Percentiles rank a stretch among this genome's conserved stretches.
Conservation (phyloP, 129 eudicot genomes). For the Flaveria trinervia region DNA sequence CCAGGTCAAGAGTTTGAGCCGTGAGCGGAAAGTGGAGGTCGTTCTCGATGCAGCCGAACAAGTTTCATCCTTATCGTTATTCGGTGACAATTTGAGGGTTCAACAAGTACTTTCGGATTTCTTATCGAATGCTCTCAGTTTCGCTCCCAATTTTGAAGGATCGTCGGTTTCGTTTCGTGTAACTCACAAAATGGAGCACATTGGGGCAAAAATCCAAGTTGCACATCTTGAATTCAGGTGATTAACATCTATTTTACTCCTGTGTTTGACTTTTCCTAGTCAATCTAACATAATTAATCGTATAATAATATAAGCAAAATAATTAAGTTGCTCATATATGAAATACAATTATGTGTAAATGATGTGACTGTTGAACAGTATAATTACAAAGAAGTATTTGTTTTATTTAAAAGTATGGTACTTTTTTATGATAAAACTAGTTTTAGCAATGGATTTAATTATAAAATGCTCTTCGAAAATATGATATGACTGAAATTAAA, state of each 20-base stretch:
- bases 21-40: slow-evolving; percentile 65
- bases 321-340: too few species aligned
- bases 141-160: slow-evolving; percentile 68
- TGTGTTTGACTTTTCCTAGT: not conserved
- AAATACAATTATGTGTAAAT: too few species aligned
- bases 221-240: slow-evolving; percentile 84
- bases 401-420: too few species aligned
- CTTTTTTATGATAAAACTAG: too few species aligned
- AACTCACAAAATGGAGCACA: slow-evolving; percentile 54
- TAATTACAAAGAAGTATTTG: too few species aligned
- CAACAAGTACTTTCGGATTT: slow-evolving; percentile 93
- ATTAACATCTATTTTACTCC: not conserved
- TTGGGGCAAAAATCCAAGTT: slow-evolving; percentile 68
- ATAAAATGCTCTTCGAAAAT: too few species aligned
- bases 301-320: not conserved
- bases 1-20: slow-evolving; percentile 67
- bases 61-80: slow-evolving; percentile 53
- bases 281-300: not conserved
- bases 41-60: slow-evolving; percentile 58
- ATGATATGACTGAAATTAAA: too few species aligned
- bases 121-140: slow-evolving; percentile 58
- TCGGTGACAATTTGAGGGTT: slow-evolving; percentile 79
- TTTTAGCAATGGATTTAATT: too few species aligned
- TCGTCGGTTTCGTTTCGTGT: slow-evolving; percentile 58
- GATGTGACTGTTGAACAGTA: too few species aligned